Conservation (phyloP, 1,284 basidiomycete genomes). For the Boletus mariae region DNA sequence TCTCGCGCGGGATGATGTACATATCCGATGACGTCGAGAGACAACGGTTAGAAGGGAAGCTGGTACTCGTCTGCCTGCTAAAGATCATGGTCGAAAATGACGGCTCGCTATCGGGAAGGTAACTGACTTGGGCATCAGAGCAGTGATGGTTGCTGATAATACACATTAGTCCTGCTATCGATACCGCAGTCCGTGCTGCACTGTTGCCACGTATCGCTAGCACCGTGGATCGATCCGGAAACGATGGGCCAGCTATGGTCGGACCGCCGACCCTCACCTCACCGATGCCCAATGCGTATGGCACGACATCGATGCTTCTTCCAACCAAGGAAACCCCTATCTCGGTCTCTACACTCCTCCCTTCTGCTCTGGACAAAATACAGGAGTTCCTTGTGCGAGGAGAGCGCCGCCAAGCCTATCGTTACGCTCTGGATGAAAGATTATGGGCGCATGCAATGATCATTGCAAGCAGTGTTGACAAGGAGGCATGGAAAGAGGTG, state of each 20-base stretch:
- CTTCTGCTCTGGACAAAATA: constrained; percentile 72
- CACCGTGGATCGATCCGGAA: constrained; percentile 15
- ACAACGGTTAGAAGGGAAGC: constrained; percentile 69
- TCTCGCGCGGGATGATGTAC: constrained; percentile 75
- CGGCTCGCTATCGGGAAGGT: constrained; percentile 82
- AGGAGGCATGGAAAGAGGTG: constrained; percentile 89
- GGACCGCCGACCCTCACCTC: constrained; percentile 16
- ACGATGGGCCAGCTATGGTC: constrained; percentile 21
- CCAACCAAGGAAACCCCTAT: constrained; percentile 40
- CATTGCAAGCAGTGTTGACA: constrained; percentile 90
- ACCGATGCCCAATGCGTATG: constrained; percentile 17
- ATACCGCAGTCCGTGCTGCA: constrained; percentile 59
- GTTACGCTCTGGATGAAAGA: constrained; percentile 82
- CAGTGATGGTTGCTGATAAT: constrained; percentile 17
- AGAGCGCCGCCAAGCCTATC: constrained; percentile 83
- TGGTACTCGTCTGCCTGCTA: constrained; percentile 72
- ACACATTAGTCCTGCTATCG: constrained; percentile 59
- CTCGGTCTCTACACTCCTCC: constrained; percentile 48
- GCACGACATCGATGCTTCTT: constrained; percentile 17
- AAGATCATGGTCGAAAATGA: constrained; percentile 84
- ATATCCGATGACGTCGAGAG: constrained; percentile 54
- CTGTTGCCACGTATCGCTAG: constrained; percentile 57
- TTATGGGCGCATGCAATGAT: constrained; percentile 97
- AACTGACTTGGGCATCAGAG: background rate
- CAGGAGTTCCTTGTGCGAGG: constrained; percentile 79